Conservation (phyloP, 177 flowering plant genomes). For the Tripterygium wilfordii region DNA sequence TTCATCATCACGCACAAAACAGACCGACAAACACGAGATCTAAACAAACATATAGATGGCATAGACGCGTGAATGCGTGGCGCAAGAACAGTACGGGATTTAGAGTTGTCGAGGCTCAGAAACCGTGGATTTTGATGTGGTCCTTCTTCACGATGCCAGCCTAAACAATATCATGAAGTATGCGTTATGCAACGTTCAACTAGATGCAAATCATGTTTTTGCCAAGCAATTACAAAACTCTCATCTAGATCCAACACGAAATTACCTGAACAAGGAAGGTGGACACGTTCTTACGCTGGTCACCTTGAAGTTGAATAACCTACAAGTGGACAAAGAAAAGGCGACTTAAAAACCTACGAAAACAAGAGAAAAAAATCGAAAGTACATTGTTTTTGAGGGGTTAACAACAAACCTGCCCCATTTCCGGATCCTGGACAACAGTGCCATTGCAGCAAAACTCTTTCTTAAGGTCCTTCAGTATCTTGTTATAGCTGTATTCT, state of each 20-base stretch:
- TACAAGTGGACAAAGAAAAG: constrained; percentile 5
- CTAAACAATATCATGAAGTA: constrained; percentile 6
- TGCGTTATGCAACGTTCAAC: neutral
- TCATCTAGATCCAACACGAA: neutral
- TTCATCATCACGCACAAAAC: no score
- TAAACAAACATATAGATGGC: constrained; percentile 1
- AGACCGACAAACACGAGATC: no score
- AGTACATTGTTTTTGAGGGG: neutral
- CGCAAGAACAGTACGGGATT: neutral
- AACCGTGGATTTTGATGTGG: constrained; percentile 45
- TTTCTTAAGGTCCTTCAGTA: constrained; percentile 75
- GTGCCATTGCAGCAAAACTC: constrained; percentile 91
- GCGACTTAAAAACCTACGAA: neutral
- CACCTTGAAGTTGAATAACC: constrained; percentile 90
- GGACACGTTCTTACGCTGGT: constrained; percentile 81
- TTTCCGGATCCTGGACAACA: constrained; percentile 70
- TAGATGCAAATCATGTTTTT: neutral
- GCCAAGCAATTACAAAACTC: neutral
- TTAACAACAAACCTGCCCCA: constrained; percentile 52
- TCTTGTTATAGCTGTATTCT: constrained; percentile 73
- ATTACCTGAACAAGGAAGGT: constrained; percentile 64
- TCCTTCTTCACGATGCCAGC: constrained; percentile 55
- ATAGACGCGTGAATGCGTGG: neutral
- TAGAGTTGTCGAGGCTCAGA: constrained; percentile 17
- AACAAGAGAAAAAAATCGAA: neutral